Evolutionary conservation across 805 yeast species (phyloP).

Genomic region (Candida awuae): DNA sequence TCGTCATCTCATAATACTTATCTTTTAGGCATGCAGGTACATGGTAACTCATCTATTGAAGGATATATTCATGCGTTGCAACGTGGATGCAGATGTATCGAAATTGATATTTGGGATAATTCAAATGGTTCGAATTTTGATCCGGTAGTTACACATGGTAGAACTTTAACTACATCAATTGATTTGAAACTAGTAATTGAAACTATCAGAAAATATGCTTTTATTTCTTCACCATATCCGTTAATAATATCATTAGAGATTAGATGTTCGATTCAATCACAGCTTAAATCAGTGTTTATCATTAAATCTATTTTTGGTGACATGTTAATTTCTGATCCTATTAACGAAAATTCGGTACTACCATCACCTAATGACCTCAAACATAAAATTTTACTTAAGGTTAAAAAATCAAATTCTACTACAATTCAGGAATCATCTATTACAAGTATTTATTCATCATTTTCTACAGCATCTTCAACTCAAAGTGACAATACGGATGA

Average conservation of each 20-base stretch:
- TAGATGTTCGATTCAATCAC: slow-evolving; percentile 65
- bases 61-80: slow-evolving; percentile 82
- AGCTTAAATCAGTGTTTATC: slow-evolving; percentile 45
- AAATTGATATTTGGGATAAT: slow-evolving; percentile 86
- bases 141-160: slow-evolving; percentile 88
- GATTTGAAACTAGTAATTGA: slow-evolving; percentile 60
- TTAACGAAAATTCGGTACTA: slow-evolving; percentile 26
- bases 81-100: slow-evolving; percentile 91
- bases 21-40: slow-evolving; percentile 78
- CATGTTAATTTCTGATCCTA: slow-evolving; percentile 37
- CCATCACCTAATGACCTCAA: slow-evolving; percentile 73
- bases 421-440: slow-evolving; percentile 8
- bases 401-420: slow-evolving; percentile 42
- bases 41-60: slow-evolving; percentile 80
- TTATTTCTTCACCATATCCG: slow-evolving; percentile 81
- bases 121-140: slow-evolving; percentile 36
- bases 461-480: slow-evolving; percentile 28
- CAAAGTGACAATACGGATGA: slow-evolving; percentile 10
- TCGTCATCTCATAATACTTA: slow-evolving; percentile 96
- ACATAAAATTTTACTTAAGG: slow-evolving; percentile 68
- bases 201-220: slow-evolving; percentile 76
- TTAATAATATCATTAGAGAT: slow-evolving; percentile 79
- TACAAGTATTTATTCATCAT: slow-evolving; percentile 18
- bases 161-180: slow-evolving; percentile 70
- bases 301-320: slow-evolving; percentile 55